Conservation (phyloP, 2,329 filamentous ascomycete genomes). For the Venturia asperata region DNA sequence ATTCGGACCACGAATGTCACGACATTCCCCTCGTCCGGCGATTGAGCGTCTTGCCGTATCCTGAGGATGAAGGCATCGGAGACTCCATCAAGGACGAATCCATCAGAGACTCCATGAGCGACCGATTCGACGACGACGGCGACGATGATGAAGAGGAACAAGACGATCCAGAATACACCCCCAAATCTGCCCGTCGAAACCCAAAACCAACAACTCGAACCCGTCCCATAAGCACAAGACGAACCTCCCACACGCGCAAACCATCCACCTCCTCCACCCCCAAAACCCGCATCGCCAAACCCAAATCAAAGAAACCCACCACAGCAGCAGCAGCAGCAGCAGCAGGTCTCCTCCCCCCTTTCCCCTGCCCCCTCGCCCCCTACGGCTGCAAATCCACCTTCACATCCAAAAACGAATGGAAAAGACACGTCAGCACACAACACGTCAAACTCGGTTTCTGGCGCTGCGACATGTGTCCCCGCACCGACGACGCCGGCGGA, state of each 20-base stretch:
- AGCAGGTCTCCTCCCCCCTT: slow-evolving; percentile 41
- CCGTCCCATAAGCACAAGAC: not conserved
- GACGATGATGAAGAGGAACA: slow-evolving; percentile 4
- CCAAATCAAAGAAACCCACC: slow-evolving; percentile 22
- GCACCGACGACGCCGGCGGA: slow-evolving; percentile 26
- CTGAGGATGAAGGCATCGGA: slow-evolving; percentile 17
- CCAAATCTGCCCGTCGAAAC: slow-evolving; percentile 2
- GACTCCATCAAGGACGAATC: slow-evolving; percentile 10
- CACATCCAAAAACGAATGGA: slow-evolving; percentile 88
- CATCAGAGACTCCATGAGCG: slow-evolving; percentile 13
- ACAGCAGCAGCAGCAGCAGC: slow-evolving; percentile 15
- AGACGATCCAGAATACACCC: slow-evolving; percentile 14
- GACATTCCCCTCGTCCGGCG: not conserved
- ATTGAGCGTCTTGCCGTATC: not conserved
- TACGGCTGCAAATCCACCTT: slow-evolving; percentile 72
- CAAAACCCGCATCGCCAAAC: slow-evolving; percentile 19
- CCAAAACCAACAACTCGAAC: slow-evolving; percentile 2
- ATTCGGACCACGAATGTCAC: slow-evolving; percentile 15
- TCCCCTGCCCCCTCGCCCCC: slow-evolving; percentile 69
- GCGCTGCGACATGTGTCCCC: slow-evolving; percentile 60
- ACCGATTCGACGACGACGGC: not conserved
- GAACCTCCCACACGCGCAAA: slow-evolving; percentile 5
- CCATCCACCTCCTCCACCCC: slow-evolving; percentile 6
- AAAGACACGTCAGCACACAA: slow-evolving; percentile 74
- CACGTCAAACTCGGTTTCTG: slow-evolving; percentile 70